Evolutionary conservation across 371 early-diverging fungal genomes (phyloP), one percentile per base, ranked within the genome.

Genomic region (Cokeromyces recurvatus): DNA sequence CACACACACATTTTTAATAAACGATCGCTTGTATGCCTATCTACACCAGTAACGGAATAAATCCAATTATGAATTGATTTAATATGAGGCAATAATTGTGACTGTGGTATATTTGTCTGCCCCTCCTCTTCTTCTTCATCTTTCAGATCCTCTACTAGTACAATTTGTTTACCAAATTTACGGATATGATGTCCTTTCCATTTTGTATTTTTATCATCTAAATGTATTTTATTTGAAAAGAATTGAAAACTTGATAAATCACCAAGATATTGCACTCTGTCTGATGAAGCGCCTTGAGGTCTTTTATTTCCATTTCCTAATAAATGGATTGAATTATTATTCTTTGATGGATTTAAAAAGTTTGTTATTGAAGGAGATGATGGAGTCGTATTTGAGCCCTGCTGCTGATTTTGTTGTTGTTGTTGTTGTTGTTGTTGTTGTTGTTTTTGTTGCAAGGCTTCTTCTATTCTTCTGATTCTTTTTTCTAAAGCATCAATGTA

Each of bases 1-100:
- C n/a, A n/a, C n/a, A n/a, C n/a, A n/a, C 57, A 73, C 74, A 73
- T 64, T 44, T 66, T 64, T 7, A 73, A 31, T 19, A 73, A 34
- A 10, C 66, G 54, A 43, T 67, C 60, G 20, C 67, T 62, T 17
- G 74, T 66, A 47, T 64, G 50, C n/a, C 51, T 50, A 52, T 73
- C 68, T 6, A 59, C 48, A 10, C 72, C 72, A 12, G 68, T 57
- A 2, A 64, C 62, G 4, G 57, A 57, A 38, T 65, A 64, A 6
- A 69, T 57, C 60, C 67, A 73, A 17, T 63, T 41, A 38, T 66
- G 56, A 25, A 69, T 65, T 27, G 49, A 49, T 39, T 43, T 51
- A 4, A 51, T 25, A 16, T 47, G 32, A 15, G 46, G 51, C 16
- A 41, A 32, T 9, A 36, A 25, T 22, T 45, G 55, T 43, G 36